Base-by-base conservation (phyloP, 73 alveolate species). In the Tetrahymena borealis region DNA sequence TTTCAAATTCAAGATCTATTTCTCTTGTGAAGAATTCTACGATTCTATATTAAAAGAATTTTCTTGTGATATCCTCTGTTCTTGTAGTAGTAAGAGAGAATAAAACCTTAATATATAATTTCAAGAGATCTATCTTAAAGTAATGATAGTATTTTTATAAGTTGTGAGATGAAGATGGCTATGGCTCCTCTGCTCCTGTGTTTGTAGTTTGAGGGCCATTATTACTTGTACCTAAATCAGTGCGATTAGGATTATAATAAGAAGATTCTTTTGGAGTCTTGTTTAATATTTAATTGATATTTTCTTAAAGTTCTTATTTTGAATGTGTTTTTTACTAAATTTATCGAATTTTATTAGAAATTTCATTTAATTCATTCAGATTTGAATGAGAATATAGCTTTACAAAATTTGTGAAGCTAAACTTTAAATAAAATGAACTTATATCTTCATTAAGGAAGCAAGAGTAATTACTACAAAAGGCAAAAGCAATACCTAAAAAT, bases 1-100 rank as follows among this genome's bases (percentile, higher is more conserved):
- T 96, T 91, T 98, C 99, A 95, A 94, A 98, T 91, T 98, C 99
- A 40, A 98, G 94, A 91, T 98, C 99, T n/a, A 98, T 97, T 91
- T 98, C 99, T 91, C 97, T 94, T 11, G 98, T 95, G 15, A 98
- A 93, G 93, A 98, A 98, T 90, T 97, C 99, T 13, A 98, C 98
- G 32, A 98, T 98, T 90, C 98, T 98, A 90, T 97, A 98, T 91
- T 98, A 96, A 90, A 96, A 98, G 91, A 98, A 95, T 90, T 98
- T 98, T 95, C 98, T 97, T 20, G 99, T 96, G 4, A 98, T 97
- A 40, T 98, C 99, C 11, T 98, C 99, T 78, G 96, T 97, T 90
- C 99, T 95, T 94, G 98, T 98, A 85, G 96, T 94, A 39, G 99
- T 98, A 42, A 98, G 96, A 32, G 97, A 96, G 95, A 97, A 98